These are phyloP conservation scores for Cryptococcus wingfieldii DNA, from an alignment of 1,284 basidiomycete genomes.

Conservation along the genomic window DNA sequence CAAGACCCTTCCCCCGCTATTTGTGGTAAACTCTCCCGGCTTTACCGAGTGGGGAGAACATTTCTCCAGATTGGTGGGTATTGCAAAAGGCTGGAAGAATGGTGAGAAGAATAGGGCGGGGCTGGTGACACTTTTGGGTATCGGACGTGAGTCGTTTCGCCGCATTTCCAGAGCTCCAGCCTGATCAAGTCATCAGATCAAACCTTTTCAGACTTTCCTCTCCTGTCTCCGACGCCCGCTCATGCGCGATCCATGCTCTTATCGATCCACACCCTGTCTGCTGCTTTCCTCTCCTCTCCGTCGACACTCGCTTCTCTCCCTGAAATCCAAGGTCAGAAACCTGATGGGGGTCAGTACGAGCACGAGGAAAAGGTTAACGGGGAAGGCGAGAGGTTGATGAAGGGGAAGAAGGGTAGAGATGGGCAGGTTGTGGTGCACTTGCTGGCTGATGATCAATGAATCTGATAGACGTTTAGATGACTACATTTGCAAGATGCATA, in stretches of 20 bases:
- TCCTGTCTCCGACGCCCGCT: slow-evolving; percentile 24
- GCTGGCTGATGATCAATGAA: neutral
- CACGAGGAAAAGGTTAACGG: no score
- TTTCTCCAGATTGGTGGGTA: slow-evolving; percentile 56
- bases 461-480: neutral
- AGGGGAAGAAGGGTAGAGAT: no score
- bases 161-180: neutral
- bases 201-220: slow-evolving; percentile 44
- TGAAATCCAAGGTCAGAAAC: no score
- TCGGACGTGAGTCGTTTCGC: slow-evolving; percentile 31
- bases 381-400: no score
- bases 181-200: slow-evolving; percentile 30
- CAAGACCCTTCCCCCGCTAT: slow-evolving; percentile 48
- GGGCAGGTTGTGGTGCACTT: no score
- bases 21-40: slow-evolving; percentile 65
- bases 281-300: slow-evolving; percentile 18
- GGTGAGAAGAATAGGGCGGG: slow-evolving; percentile 22
- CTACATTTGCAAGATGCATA: neutral
- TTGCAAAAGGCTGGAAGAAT: slow-evolving; percentile 45
- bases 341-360: no score
- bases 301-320: no score
- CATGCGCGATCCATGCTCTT: slow-evolving; percentile 17
- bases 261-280: slow-evolving; percentile 34
- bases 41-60: slow-evolving; percentile 72
- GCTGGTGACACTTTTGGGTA: slow-evolving; percentile 35